Evolutionary conservation across 768 basidiomycete species (phyloP).

Genomic region (Tricholoma sp.): DNA sequence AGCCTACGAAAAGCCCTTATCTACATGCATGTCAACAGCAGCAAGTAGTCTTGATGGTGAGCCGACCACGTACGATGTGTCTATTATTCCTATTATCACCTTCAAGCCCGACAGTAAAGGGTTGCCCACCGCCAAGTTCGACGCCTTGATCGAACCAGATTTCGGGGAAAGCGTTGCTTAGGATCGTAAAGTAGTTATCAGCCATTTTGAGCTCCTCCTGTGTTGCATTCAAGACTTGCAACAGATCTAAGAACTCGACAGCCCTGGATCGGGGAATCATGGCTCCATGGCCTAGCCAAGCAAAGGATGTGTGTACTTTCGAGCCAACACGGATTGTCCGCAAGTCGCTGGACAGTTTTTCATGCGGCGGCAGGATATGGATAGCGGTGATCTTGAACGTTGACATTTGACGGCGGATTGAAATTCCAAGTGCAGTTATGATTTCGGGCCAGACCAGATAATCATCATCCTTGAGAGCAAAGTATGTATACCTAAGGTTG

Average conservation of each 20-base stretch:
- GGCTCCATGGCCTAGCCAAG: constrained; percentile 65
- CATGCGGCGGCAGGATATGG: constrained; percentile 56
- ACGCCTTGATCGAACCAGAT: constrained; percentile 64
- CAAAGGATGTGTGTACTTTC: constrained; percentile 48
- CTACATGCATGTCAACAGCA: constrained; percentile 21
- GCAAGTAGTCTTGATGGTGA: background rate
- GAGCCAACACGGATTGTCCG: constrained; percentile 34
- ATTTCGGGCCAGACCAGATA: constrained; percentile 57
- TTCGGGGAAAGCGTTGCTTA: constrained; percentile 52
- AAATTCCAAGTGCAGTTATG: constrained; percentile 34
- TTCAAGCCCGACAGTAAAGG: constrained; percentile 57
- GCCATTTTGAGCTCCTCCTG: constrained; percentile 57
- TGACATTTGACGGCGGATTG: constrained; percentile 29
- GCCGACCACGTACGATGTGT: constrained; percentile 47
- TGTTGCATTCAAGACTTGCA: constrained; percentile 38
- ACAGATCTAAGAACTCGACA: constrained; percentile 43
- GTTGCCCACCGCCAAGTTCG: constrained; percentile 51
- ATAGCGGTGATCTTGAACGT: constrained; percentile 26
- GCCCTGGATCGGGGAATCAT: constrained; percentile 42
- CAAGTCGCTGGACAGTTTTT: constrained; percentile 50
- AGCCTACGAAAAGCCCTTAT: constrained; percentile 41
- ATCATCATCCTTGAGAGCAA: constrained; percentile 54
- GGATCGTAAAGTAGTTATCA: constrained; percentile 63
- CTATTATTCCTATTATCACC: constrained; percentile 52
- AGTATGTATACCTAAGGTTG: constrained; percentile 3